Evolutionary conservation across 139 green algal species (phyloP).

Genomic region (Micractinium conductrix): DNA sequence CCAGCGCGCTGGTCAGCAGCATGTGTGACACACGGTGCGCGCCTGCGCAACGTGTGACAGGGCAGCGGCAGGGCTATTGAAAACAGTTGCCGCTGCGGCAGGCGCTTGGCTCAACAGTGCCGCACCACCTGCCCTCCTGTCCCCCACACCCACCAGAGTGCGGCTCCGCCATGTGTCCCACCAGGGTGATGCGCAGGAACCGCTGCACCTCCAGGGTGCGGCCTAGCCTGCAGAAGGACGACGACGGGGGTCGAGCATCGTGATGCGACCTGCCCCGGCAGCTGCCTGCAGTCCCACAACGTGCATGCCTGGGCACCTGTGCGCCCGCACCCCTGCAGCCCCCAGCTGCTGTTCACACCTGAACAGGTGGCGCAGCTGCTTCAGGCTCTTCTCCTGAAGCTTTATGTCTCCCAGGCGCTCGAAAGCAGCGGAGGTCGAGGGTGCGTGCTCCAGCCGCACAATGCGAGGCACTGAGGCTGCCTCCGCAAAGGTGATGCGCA

Average conservation of each 20-base stretch:
- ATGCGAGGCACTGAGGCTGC: constrained; percentile 29
- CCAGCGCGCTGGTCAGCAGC: constrained; percentile 28
- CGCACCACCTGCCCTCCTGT: background rate
- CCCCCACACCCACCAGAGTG: background rate
- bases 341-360: background rate
- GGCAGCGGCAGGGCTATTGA: no score
- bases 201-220: constrained; percentile 37
- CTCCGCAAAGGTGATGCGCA: constrained; percentile 52
- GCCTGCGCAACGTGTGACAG: no score
- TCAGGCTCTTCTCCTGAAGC: constrained; percentile 35
- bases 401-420: constrained; percentile 44
- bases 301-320: background rate
- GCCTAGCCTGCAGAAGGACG: constrained; percentile 33
- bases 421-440: constrained; percentile 39
- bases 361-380: constrained; percentile 57
- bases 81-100: background rate
- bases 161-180: constrained; percentile 38
- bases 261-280: background rate
- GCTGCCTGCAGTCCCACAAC: no score
- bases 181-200: constrained; percentile 56
- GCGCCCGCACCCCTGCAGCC: background rate
- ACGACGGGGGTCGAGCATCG: background rate
- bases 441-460: constrained; percentile 44
- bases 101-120: background rate
- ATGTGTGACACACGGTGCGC: constrained; percentile 42